phyloP scores from a whole-genome alignment of 2,329 filamentous ascomycete genomes.

The Diaporthe vexans region DNA sequence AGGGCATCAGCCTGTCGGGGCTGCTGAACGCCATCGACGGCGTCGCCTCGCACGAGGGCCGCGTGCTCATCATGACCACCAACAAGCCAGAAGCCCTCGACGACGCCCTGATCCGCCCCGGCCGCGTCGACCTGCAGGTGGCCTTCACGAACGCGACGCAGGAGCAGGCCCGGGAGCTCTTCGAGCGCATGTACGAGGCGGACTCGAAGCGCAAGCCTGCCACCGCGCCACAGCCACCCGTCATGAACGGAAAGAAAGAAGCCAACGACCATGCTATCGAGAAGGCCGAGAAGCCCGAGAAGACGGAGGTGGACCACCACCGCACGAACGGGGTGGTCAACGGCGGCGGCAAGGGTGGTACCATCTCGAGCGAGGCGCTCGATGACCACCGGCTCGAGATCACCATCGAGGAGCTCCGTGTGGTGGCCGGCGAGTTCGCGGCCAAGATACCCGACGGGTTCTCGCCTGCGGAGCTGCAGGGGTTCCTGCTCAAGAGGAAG shows the following conservation, averaged over 20 bases:
- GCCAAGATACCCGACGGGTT: slow-evolving; percentile 67
- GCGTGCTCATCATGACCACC: slow-evolving; percentile 86
- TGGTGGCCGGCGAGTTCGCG: slow-evolving; percentile 65
- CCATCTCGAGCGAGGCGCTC: slow-evolving; percentile 36
- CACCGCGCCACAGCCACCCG: not conserved
- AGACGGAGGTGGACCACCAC: not conserved
- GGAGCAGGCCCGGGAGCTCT: slow-evolving; percentile 69
- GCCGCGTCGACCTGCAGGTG: slow-evolving; percentile 72
- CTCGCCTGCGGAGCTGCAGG: slow-evolving; percentile 75
- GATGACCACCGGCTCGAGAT: slow-evolving; percentile 47
- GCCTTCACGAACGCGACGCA: slow-evolving; percentile 65
- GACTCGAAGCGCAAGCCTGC: slow-evolving; percentile 49
- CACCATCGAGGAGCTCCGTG: slow-evolving; percentile 55
- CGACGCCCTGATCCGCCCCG: slow-evolving; percentile 79
- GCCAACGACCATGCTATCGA: not conserved
- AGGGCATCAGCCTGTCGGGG: slow-evolving; percentile 80
- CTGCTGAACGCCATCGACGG: slow-evolving; percentile 89
- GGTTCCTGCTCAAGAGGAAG: slow-evolving; percentile 74
- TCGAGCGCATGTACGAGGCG: slow-evolving; percentile 72
- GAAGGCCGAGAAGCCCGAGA: not conserved
- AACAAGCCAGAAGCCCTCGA: slow-evolving; percentile 82
- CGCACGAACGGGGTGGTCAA: not conserved
- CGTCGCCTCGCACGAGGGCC: slow-evolving; percentile 83
- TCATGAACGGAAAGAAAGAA: slow-evolving; percentile 8
- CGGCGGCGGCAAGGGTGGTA: not conserved